Evolutionary conservation across 2,329 filamentous ascomycete genomes (phyloP), one percentile per base, ranked within the genome.

Genomic region (Pyricularia grisea): DNA sequence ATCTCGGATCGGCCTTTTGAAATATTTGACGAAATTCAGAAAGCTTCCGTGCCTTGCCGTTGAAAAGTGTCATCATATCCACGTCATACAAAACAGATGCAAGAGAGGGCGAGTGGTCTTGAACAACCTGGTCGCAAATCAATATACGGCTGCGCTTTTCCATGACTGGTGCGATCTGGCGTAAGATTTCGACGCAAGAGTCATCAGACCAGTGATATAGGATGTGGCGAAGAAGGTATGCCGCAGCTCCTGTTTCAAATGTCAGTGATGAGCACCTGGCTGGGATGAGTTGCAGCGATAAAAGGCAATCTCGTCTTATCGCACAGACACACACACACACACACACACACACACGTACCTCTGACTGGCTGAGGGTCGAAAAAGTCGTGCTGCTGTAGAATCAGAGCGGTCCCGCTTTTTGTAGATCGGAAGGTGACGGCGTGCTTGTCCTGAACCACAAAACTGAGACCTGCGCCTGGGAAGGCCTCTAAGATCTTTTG

Each of bases 171-270:
- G 65, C 55, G 12, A 74, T 66, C 12, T 67, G 67, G 10, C 69
- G 66, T 12, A 74, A 64, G 14, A 74, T 73, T 12, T 65, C 66
- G n/a, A 60, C 65, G 66, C 71, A 72, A 36, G 72, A 70, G 7
- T 67, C 42, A 63, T 74, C 73, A 2, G 72, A 69, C 72, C 73
- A 74, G 68, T 73, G 69, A 50, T 74, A 72, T n/a, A 74, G 67
- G 27, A 73, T 71, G 65, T 72, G 70, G 20, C 70, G 69, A 17
- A 74, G 36, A 27, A 71, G 71, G 69, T 71, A 73, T 0, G 71
- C 69, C 3, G n/a, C 12, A 17, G 60, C 60, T 20, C 50, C 76
- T 74, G n/a, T 30, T 33, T 5, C 4, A 30, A 30, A 30, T 33
- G 5, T 33, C 28, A 30, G 28, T 33, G 9, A 33, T 33, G 5